Evolutionary conservation across 2,329 filamentous ascomycete species (phyloP).

Genomic region (Fonsecaea pedrosoi): DNA sequence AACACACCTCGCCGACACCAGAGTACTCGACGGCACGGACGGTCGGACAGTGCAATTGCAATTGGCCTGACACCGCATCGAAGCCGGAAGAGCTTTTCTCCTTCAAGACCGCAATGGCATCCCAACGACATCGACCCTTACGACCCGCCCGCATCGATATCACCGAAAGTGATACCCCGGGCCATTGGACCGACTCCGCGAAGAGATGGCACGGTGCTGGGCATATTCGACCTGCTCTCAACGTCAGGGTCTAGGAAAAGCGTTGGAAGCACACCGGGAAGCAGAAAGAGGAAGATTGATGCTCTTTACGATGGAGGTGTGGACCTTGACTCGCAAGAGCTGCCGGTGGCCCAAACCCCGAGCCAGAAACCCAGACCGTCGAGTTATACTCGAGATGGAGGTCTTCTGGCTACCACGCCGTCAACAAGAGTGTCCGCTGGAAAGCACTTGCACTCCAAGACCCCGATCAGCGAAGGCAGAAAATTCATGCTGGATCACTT

Average conservation of each 20-base stretch:
- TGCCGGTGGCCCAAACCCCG: constrained; percentile 45
- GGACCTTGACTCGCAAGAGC: constrained; percentile 35
- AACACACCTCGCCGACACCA: constrained; percentile 41
- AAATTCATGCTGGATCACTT: constrained; percentile 54
- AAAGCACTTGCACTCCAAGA: constrained; percentile 42
- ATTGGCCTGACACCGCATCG: constrained; percentile 29
- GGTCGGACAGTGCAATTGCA: constrained; percentile 33
- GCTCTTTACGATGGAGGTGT: constrained; percentile 35
- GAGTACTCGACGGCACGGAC: constrained; percentile 17
- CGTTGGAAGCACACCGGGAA: constrained; percentile 40
- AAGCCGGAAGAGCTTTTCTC: constrained; percentile 40
- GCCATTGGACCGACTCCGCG: constrained; percentile 57
- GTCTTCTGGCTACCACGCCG: constrained; percentile 26
- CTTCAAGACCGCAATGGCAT: constrained; percentile 47
- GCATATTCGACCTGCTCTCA: constrained; percentile 56
- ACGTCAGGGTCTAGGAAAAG: constrained; percentile 48
- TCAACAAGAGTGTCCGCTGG: constrained; percentile 39
- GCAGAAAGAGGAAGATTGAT: constrained; percentile 35
- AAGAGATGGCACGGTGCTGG: constrained; percentile 56
- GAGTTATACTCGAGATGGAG: not conserved
- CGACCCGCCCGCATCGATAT: constrained; percentile 49
- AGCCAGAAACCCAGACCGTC: constrained; percentile 42
- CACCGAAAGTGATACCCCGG: constrained; percentile 45
- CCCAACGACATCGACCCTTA: constrained; percentile 53
- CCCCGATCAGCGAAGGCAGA: constrained; percentile 53